Evolutionary conservation across 2,329 filamentous ascomycete species (phyloP), one percentile per base, ranked within the genome.

Genomic region (Diaporthe aspalathi): DNA sequence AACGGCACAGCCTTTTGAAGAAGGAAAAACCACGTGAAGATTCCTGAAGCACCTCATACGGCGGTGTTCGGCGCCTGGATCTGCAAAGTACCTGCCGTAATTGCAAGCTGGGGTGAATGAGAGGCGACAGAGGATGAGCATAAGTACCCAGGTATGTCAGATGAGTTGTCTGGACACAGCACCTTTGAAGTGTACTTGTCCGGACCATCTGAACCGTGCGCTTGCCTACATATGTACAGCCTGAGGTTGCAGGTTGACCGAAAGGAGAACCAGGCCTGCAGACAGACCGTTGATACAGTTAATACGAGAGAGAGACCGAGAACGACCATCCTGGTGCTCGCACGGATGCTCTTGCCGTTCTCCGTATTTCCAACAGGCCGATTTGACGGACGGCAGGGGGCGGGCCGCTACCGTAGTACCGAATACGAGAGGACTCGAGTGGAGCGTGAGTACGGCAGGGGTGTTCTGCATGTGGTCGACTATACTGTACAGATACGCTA

Each of bases 241-340:
- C n/a, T n/a, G n/a, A n/a, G n/a, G n/a, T n/a, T n/a, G n/a, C n/a
- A n/a, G n/a, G n/a, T n/a, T n/a, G n/a, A n/a, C n/a, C n/a, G n/a
- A n/a, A n/a, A n/a, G n/a, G n/a, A n/a, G n/a, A n/a, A n/a, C n/a
- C n/a, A n/a, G n/a, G n/a, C n/a, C n/a, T n/a, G n/a, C n/a, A n/a
- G n/a, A 40, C 40, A 47, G 24, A 9, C 40, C 2, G 27, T 47
- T 63, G 47, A 63, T 49, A 63, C 57, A n/a, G n/a, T n/a, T n/a
- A n/a, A n/a, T n/a, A n/a, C n/a, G 57, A 63, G 40, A 63, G 57
- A 47, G 57, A 63, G 57, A 47, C 24, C 43, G 57, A 63, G 57
- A 63, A 47, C 57, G 57, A 63, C 40, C 7, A 63, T 63, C 57
- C 40, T 5, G 11, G 57, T 47, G 12, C 16, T 47, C 56, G 56